phyloP scores from a whole-genome alignment of 805 yeast species.

The Huiozyma sinensis region DNA sequence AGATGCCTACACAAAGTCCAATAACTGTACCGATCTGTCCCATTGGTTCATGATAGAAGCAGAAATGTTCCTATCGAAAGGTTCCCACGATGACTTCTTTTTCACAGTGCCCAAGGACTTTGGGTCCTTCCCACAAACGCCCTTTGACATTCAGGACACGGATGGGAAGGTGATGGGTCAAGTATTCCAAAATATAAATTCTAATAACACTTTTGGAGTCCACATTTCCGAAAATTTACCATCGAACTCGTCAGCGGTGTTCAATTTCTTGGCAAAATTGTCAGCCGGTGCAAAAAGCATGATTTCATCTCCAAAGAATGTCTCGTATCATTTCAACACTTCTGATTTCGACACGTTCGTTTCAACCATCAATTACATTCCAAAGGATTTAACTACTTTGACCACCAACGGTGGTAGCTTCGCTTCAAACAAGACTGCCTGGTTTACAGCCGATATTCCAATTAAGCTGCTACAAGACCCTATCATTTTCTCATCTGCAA shows the following conservation, averaged over 20 bases:
- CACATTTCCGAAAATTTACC: conserved; percentile 3
- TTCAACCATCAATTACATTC: conserved; percentile 13
- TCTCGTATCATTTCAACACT: conserved; percentile 14
- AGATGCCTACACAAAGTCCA: conserved; percentile 17
- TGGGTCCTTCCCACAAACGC: conserved; percentile 11
- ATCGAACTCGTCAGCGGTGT: conserved; percentile 12
- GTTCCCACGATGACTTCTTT: conserved; percentile 10
- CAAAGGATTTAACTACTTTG: conserved; percentile 10
- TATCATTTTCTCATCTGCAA: conserved; percentile 13
- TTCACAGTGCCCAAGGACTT: conserved; percentile 19
- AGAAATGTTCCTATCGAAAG: conserved; percentile 16
- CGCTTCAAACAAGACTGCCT: conserved; percentile 15
- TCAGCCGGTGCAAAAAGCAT: conserved; percentile 8
- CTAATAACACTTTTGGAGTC: conserved; percentile 14
- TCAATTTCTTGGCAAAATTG: conserved; percentile 19
- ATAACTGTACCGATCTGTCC: conserved; percentile 15
- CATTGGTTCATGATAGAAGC: conserved; percentile 23
- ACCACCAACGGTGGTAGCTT: conserved; percentile 21
- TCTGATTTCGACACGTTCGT: conserved; percentile 13
- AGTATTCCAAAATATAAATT: conserved; percentile 2
- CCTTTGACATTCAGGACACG: conserved; percentile 13
- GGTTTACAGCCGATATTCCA: conserved; percentile 24
- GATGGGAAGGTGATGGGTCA: conserved; percentile 2
- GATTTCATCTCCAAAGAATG: conserved; percentile 11
- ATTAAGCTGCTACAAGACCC: conserved; percentile 10